phyloP scores from a whole-genome alignment of 2,329 filamentous ascomycete genomes.

The Cercospora zeae-maydis region DNA sequence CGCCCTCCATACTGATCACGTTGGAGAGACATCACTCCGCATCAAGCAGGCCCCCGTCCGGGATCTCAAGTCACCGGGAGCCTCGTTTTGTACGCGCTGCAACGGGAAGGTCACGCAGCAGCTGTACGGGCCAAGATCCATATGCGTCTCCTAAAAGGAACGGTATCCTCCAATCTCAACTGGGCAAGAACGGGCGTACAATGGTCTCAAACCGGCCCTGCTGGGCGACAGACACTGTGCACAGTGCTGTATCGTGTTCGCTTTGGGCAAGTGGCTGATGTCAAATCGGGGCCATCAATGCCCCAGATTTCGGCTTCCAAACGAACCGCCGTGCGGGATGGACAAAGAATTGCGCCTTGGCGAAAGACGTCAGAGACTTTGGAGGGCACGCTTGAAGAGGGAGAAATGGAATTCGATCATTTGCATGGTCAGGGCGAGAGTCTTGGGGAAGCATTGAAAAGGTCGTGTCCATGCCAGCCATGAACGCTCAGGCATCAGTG shows the following conservation, averaged over 20 bases:
- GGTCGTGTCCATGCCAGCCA: not conserved
- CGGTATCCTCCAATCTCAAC: not conserved
- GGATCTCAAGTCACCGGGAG: conserved; percentile 1
- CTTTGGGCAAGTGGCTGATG: conserved; percentile 2
- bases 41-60: not conserved
- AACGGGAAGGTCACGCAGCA: conserved; percentile 1
- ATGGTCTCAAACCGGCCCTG: conserved; percentile 5
- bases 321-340: not conserved
- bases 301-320: not conserved
- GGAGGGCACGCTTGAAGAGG: not conserved
- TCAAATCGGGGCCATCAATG: conserved; percentile 7
- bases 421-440: not conserved
- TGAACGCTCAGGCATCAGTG: not conserved
- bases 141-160: not conserved
- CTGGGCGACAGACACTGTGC: not conserved
- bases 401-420: not conserved
- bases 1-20: not conserved
- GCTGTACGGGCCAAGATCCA: conserved; percentile 1
- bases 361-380: not conserved
- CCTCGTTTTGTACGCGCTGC: conserved; percentile 1
- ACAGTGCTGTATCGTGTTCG: not conserved
- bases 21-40: not conserved
- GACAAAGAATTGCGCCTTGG: conserved; percentile 2
- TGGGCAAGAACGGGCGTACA: not conserved
- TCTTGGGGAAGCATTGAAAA: not conserved